Evolutionary conservation across 345 rosid genomes (phyloP).

Genomic region (Lepidium sativum): DNA sequence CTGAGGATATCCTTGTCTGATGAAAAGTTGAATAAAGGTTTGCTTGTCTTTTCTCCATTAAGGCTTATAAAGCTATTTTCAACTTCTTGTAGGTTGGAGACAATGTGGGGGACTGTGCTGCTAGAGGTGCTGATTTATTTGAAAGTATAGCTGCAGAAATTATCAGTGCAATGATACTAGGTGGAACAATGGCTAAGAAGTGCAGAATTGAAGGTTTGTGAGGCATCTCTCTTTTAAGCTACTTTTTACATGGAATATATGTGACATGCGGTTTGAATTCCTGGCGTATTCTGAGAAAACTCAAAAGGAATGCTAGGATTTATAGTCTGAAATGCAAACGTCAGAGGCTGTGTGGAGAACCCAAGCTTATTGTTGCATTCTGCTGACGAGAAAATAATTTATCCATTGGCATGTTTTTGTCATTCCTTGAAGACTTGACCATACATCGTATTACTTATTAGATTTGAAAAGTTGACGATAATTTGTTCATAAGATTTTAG

Average conservation of each 20-base stretch:
- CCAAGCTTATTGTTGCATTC: neutral
- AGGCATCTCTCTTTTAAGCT: neutral
- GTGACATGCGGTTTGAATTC: slow-evolving; percentile 7
- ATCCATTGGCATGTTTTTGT: neutral
- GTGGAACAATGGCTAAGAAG: slow-evolving; percentile 94
- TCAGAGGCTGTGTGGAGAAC: neutral
- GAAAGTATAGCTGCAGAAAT: slow-evolving; percentile 99
- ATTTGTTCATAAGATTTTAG: neutral
- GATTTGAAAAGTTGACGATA: neutral
- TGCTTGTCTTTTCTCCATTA: neutral
- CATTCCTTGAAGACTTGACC: neutral
- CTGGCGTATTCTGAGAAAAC: slow-evolving; percentile 1
- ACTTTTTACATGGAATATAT: neutral
- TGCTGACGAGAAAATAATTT: neutral
- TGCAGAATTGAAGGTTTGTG: slow-evolving; percentile 88
- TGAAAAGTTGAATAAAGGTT: neutral
- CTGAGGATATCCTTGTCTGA: neutral
- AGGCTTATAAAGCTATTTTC: neutral
- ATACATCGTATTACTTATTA: neutral
- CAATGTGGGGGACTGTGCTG: slow-evolving; percentile 99
- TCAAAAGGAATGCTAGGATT: neutral
- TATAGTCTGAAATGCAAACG: neutral
- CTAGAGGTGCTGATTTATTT: slow-evolving; percentile 98
- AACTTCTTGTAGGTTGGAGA: slow-evolving; percentile 71
- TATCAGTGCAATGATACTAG: slow-evolving; percentile 97